Conservation (phyloP, 2,329 filamentous ascomycete genomes). For the Cordyceps cateniannulata region DNA sequence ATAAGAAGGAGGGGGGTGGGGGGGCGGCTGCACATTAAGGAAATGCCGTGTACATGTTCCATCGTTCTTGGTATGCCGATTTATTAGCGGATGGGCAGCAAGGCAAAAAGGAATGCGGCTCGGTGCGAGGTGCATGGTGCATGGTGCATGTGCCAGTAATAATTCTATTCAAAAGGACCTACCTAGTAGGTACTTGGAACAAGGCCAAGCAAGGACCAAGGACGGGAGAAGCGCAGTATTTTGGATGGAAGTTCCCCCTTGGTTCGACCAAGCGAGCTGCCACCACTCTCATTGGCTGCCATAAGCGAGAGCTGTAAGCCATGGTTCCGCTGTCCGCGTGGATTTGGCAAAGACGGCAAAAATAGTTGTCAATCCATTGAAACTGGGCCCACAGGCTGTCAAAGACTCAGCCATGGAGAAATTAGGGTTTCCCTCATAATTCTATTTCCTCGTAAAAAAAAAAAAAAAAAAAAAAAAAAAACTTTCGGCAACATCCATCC, state of each 20-base stretch:
- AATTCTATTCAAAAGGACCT: too few species aligned
- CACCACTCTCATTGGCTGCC: conserved; percentile 7
- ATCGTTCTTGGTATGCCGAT: background rate
- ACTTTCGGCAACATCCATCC: background rate
- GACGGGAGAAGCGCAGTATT: background rate
- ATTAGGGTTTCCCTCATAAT: background rate
- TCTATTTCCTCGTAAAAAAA: background rate
- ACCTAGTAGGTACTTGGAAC: too few species aligned
- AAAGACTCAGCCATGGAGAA: too few species aligned
- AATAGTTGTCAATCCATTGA: background rate
- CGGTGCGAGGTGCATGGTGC: background rate
- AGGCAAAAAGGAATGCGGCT: background rate
- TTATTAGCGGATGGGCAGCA: too few species aligned
- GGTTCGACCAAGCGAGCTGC: conserved; percentile 12
- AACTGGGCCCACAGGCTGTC: background rate
- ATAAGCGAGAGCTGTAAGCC: conserved; percentile 13
- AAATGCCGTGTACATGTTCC: background rate
- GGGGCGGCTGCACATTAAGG: background rate
- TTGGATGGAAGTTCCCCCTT: background rate
- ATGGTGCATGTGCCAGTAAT: background rate
- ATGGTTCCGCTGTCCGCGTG: conserved; percentile 5
- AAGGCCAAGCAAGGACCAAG: too few species aligned
- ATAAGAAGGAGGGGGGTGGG: background rate
- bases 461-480: background rate
- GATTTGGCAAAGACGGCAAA: background rate